Evolutionary conservation across 192 early-diverging fungal species (phyloP), one percentile per base, ranked within the genome.

Genomic region (Allomyces macrogynus): DNA sequence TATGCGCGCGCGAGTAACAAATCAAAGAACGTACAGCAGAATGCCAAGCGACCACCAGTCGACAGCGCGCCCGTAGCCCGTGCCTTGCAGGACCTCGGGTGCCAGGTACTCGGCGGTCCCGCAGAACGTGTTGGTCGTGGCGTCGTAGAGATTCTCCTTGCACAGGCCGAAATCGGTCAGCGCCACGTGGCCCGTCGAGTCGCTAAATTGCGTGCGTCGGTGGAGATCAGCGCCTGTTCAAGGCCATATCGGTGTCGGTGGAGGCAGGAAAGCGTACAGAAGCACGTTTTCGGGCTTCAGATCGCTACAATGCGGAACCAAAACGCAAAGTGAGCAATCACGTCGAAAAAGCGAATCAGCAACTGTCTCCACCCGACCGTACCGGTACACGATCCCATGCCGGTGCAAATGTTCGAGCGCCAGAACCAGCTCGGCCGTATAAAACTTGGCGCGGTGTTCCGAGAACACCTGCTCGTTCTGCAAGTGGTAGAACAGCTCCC

Each of bases 11-110:
- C 32, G 32, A 40, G 32, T 8, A 40, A 40, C 32, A 8, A 8
- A 40, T 40, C 7, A 40, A 7, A 40, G 32, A 7, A 40, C 77
- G 71, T 86, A 97, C 5, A 97, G 73, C 61, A 95, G 75, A 24
- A 92, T 86, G 42, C 95, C 95, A 63, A 96, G 77, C 7, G 93
- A 86, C 92, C 91, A 97, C 95, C 95, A 99, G 79, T 99, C 95
- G 1, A 96, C 92, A 10, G 88, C 86, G 69, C 90, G 90, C 24
- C 85, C 87, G 75, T 96, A 96, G 16, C 88, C 89, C 60, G 88
- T 83, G 62, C 84, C 86, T 44, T 85, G 77, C 11, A 97, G 74
- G 23, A 97, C 72, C 79, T 97, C 94, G 11, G 87, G 90, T 0
- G 94, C 90, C 61, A 98, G 85, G 72, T 96, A 98, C 49, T 57